phyloP scores from a whole-genome alignment of 768 basidiomycete genomes.

The Tephrocybe sp. region DNA sequence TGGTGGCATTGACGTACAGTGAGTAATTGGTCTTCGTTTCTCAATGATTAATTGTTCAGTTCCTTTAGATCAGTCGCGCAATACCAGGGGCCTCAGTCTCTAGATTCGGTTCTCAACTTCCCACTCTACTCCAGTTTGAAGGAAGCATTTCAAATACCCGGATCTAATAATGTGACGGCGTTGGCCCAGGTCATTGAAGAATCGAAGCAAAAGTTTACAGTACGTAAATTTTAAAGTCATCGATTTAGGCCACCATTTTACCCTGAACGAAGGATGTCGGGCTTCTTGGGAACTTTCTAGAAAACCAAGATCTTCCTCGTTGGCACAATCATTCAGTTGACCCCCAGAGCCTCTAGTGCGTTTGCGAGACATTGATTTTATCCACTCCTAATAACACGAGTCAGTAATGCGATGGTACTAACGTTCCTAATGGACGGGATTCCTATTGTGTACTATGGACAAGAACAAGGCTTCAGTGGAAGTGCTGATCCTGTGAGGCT shows the following conservation, averaged over 20 bases:
- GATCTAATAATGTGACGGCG: conserved; percentile 58
- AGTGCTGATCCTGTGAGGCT: conserved; percentile 58
- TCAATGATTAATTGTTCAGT: background rate
- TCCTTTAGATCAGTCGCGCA: conserved; percentile 45
- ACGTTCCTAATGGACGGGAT: conserved; percentile 82
- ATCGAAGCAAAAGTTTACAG: conserved; percentile 48
- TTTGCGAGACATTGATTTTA: conserved; percentile 3
- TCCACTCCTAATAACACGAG: background rate
- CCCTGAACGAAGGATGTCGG: conserved; percentile 31
- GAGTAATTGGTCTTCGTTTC: conserved; percentile 10
- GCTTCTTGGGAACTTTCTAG: conserved; percentile 72
- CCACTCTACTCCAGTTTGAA: conserved; percentile 65
- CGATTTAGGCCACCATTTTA: background rate
- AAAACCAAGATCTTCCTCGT: conserved; percentile 75
- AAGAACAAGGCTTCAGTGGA: conserved; percentile 71
- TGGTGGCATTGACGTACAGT: conserved; percentile 53
- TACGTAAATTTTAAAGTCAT: conserved; percentile 31
- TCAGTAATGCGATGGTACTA: conserved; percentile 71
- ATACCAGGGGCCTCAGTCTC: conserved; percentile 58
- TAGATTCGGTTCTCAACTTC: conserved; percentile 73
- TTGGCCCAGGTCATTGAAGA: conserved; percentile 50
- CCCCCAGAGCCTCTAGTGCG: conserved; percentile 66
- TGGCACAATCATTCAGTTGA: conserved; percentile 74
- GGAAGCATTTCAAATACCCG: conserved; percentile 70
- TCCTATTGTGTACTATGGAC: conserved; percentile 80